A percentile compares a stretch with the other conserved stretches of the same genome.
phyloP scores from a whole-genome alignment of 768 basidiomycete species.

The Agaricus blazei region DNA sequence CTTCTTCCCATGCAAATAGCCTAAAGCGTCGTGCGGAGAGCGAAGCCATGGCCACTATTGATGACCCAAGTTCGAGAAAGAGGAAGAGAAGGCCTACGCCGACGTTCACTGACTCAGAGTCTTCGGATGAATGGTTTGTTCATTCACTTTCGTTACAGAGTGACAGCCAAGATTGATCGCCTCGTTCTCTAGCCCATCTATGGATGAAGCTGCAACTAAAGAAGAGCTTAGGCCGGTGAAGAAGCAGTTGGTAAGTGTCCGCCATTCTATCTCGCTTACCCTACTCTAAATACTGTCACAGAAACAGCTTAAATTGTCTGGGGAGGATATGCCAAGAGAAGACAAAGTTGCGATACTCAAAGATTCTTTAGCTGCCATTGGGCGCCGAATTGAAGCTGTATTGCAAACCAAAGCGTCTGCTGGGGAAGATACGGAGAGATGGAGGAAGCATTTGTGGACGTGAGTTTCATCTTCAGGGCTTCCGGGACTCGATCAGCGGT shows the following conservation, averaged over 20 bases:
- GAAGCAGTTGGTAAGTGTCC: conserved; percentile 74
- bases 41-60: conserved; percentile 77
- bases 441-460: conserved; percentile 97
- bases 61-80: conserved; percentile 64
- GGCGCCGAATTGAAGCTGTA: conserved; percentile 84
- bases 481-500: not conserved
- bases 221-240: conserved; percentile 96
- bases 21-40: conserved; percentile 80
- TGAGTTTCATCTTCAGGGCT: conserved; percentile 37
- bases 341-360: conserved; percentile 96
- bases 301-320: conserved; percentile 95
- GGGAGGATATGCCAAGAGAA: conserved; percentile 89
- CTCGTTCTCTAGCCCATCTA: conserved; percentile 64
- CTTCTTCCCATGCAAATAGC: conserved; percentile 55
- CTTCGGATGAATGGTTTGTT: conserved; percentile 85
- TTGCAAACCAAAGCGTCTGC: conserved; percentile 68
- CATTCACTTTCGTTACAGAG: not conserved
- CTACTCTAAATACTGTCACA: conserved; percentile 22
- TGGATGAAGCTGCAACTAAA: conserved; percentile 92
- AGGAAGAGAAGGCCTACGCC: conserved; percentile 94
- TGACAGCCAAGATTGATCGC: not conserved
- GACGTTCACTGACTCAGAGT: conserved; percentile 92
- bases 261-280: not conserved
- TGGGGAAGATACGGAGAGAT: conserved; percentile 81
- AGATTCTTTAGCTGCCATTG: conserved; percentile 91